Percentiles rank a stretch among this genome's conserved stretches.
These are phyloP conservation scores for Silybum marianum DNA, from an alignment of 129 eudicot species.

Conservation along the genomic window DNA sequence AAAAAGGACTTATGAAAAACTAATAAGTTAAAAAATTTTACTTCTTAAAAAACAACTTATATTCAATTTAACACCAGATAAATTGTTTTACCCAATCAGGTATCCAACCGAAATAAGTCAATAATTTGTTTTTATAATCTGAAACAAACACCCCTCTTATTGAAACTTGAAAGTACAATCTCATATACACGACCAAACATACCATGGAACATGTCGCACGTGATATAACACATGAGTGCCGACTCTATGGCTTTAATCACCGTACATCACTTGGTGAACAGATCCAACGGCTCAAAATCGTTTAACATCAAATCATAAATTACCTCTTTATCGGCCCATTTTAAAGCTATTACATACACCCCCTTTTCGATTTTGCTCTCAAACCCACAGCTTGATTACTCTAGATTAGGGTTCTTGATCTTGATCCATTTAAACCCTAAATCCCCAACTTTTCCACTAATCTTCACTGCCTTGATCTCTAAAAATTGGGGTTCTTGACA, in stretches of 20 bases:
- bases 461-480: not conserved
- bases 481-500: not conserved
- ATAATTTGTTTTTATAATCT: too few relatives aligned
- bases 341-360: not conserved
- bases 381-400: not conserved
- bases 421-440: conserved; percentile 34
- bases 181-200: not conserved
- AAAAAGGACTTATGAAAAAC: too few relatives aligned
- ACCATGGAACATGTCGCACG: not conserved
- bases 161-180: not conserved
- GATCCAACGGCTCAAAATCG: conserved; percentile 17
- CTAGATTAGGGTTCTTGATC: conserved; percentile 35
- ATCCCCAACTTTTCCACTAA: conserved; percentile 21
- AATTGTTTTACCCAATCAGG: too few relatives aligned
- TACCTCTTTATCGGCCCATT: not conserved
- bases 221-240: not conserved
- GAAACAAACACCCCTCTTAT: too few relatives aligned
- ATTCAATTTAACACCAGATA: too few relatives aligned
- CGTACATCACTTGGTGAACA: not conserved
- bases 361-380: conserved; percentile 5
- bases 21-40: too few relatives aligned
- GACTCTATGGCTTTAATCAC: conserved; percentile 4
- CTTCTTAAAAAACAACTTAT: too few relatives aligned
- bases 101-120: too few relatives aligned
- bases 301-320: not conserved